phyloP scores from a whole-genome alignment of 345 rosid genomes.

The Corchorus capsularis region DNA sequence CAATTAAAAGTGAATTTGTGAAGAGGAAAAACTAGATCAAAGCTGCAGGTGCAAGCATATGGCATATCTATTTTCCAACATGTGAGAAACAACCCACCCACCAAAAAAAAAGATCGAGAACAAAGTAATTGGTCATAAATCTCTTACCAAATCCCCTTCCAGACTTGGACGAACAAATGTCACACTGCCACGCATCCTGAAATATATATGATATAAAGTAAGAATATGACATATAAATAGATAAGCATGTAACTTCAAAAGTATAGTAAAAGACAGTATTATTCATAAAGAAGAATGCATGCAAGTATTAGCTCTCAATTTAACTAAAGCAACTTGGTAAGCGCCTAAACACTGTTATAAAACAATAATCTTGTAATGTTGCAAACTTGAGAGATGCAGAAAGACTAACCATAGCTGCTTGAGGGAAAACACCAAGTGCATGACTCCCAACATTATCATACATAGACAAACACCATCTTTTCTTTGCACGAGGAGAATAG shows the following conservation, averaged over 20 bases:
- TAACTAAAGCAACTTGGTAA: background rate
- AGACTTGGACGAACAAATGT: slow-evolving; percentile 84
- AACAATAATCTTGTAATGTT: background rate
- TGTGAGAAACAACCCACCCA: background rate
- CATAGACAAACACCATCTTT: slow-evolving; percentile 92
- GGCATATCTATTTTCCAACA: background rate
- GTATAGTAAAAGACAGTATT: background rate
- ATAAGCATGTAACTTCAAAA: background rate
- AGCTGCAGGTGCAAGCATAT: background rate
- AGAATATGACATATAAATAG: background rate
- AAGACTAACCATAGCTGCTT: slow-evolving; percentile 86
- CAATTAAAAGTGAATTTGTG: background rate
- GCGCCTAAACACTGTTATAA: background rate
- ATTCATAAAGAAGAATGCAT: background rate
- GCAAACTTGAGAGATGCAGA: slow-evolving; percentile 9
- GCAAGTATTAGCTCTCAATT: background rate
- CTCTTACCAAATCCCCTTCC: slow-evolving; percentile 99
- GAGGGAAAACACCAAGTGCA: slow-evolving; percentile 94
- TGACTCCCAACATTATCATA: slow-evolving; percentile 91
- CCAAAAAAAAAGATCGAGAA: background rate
- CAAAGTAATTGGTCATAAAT: slow-evolving; percentile 13
- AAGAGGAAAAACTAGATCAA: background rate
- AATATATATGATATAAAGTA: slow-evolving; percentile 8
- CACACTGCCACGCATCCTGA: slow-evolving; percentile 98
- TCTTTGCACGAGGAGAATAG: slow-evolving; percentile 95